Evolutionary conservation across 208 protist genomes (phyloP), one percentile per base, ranked within the genome.

Genomic region (Trypanosoma melophagium): DNA sequence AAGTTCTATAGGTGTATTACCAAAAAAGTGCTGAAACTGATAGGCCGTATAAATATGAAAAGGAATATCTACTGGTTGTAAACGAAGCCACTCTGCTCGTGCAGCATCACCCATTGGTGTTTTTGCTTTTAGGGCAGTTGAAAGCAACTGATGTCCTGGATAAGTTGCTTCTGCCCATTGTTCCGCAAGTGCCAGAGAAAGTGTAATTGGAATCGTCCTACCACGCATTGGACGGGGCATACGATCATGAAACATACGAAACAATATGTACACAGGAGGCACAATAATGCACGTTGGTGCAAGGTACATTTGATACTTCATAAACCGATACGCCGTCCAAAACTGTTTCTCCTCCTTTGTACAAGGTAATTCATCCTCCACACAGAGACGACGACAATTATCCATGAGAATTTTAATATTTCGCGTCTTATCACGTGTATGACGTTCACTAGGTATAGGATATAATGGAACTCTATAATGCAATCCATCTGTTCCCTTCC

Each of bases 51-150:
- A 94, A 19, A 94, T 55, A 64, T 90, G 81, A 66, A 91, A 92
- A 17, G 88, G 88, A 10, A 96, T 87, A 58, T 94, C 84, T 12
- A 94, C 51, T 13, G 92, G 83, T 72, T 95, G 92, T 61, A 97
- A 70, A 0, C 92, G 85, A 22, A 80, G 53, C 92, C 92, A 97
- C 60, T 97, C 89, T 17, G 92, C 92, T 8, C 92, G 76, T 9
- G 92, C 92, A 2, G 85, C 90, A 58, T 97, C 92, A n/a, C 92
- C 92, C 79, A 97, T 83, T 53, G 92, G 89, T 42, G 89, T 97
- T 67, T 87, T 89, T 14, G 87, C 85, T 31, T 74, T 87, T 54
- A 97, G 72, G 10, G 87, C 87, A 21, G 77, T 87, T 24, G 81
- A 87, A 8, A 97, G 73, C 7, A 97, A 80, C 66, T 92, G 80